phyloP scores from a whole-genome alignment of 2,329 filamentous ascomycete species.

The Sarocladium brachiariae region DNA sequence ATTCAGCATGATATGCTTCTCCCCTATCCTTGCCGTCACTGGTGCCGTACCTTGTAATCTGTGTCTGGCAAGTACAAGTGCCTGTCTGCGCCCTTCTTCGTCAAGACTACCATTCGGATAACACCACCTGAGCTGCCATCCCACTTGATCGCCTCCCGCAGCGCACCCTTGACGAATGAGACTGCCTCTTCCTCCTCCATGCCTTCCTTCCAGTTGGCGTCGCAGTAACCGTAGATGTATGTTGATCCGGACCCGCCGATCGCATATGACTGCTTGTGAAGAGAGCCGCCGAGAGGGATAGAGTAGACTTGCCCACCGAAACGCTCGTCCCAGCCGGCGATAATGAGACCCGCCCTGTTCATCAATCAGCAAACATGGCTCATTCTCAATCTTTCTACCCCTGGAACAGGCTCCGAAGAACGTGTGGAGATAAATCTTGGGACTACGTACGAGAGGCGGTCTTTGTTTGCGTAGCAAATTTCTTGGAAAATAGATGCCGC shows the following conservation, averaged over 20 bases:
- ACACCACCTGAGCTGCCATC: slow-evolving; percentile 97
- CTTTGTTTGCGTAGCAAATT: slow-evolving; percentile 97
- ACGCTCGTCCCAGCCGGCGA: slow-evolving; percentile 93
- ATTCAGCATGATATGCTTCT: background rate
- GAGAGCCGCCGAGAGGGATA: slow-evolving; percentile 89
- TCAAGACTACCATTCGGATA: slow-evolving; percentile 95
- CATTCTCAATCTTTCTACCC: too few species aligned
- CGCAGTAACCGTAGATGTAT: slow-evolving; percentile 99
- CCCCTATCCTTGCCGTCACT: slow-evolving; percentile 32
- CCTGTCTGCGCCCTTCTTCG: slow-evolving; percentile 78
- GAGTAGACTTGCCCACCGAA: slow-evolving; percentile 97
- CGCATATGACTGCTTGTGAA: slow-evolving; percentile 94
- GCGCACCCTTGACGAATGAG: slow-evolving; percentile 82
- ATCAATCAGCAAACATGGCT: slow-evolving; percentile 14
- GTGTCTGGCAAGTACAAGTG: slow-evolving; percentile 95
- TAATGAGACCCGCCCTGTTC: slow-evolving; percentile 84
- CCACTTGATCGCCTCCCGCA: slow-evolving; percentile 97
- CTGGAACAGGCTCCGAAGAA: too few species aligned
- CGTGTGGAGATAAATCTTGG: background rate
- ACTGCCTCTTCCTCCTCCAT: slow-evolving; percentile 93
- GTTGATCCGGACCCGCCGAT: slow-evolving; percentile 97
- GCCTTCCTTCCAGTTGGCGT: slow-evolving; percentile 88
- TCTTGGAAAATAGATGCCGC: slow-evolving; percentile 96
- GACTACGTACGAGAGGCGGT: slow-evolving; percentile 67
- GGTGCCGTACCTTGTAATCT: slow-evolving; percentile 68